These are phyloP conservation scores for Massarina eburnea DNA, from an alignment of 2,329 filamentous ascomycete species.

Conservation along the genomic window DNA sequence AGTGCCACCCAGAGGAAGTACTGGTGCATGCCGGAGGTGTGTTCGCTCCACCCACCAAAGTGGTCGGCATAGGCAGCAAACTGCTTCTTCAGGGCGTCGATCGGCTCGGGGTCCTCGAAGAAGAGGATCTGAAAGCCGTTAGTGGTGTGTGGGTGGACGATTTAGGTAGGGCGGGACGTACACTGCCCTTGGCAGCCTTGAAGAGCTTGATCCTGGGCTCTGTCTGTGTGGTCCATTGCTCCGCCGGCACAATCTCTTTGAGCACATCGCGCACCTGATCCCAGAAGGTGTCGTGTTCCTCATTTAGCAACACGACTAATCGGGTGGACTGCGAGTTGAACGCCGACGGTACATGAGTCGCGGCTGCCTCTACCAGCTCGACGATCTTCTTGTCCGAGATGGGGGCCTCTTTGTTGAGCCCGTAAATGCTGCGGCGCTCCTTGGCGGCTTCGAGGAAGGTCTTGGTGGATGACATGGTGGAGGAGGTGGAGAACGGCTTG, in stretches of 20 bases:
- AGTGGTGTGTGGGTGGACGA: neutral
- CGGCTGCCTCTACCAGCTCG: slow-evolving; percentile 61
- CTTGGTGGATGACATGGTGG: slow-evolving; percentile 44
- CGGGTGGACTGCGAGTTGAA: slow-evolving; percentile 91
- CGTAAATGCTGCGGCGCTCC: slow-evolving; percentile 70
- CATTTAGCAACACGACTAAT: slow-evolving; percentile 74
- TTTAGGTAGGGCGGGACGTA: slow-evolving; percentile 42
- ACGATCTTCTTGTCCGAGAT: slow-evolving; percentile 61
- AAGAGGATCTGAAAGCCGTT: slow-evolving; percentile 66
- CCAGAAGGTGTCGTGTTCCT: slow-evolving; percentile 88
- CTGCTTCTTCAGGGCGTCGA: slow-evolving; percentile 67
- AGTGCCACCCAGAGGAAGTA: slow-evolving; percentile 78
- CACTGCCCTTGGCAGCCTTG: slow-evolving; percentile 73
- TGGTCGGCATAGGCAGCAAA: slow-evolving; percentile 75
- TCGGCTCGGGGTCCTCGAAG: slow-evolving; percentile 74
- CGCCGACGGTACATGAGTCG: slow-evolving; percentile 72
- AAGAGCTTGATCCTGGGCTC: slow-evolving; percentile 59
- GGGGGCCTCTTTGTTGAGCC: slow-evolving; percentile 64
- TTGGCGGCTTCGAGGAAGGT: slow-evolving; percentile 66
- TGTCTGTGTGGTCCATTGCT: slow-evolving; percentile 60
- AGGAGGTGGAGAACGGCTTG: slow-evolving; percentile 20
- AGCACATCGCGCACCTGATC: slow-evolving; percentile 67
- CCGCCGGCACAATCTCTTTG: slow-evolving; percentile 68
- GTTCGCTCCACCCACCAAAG: slow-evolving; percentile 75
- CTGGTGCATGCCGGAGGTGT: slow-evolving; percentile 82